Percentiles rank a stretch among this genome's conserved stretches.
phyloP scores from a whole-genome alignment of 805 yeast genomes.

The Saturnispora bothae region DNA sequence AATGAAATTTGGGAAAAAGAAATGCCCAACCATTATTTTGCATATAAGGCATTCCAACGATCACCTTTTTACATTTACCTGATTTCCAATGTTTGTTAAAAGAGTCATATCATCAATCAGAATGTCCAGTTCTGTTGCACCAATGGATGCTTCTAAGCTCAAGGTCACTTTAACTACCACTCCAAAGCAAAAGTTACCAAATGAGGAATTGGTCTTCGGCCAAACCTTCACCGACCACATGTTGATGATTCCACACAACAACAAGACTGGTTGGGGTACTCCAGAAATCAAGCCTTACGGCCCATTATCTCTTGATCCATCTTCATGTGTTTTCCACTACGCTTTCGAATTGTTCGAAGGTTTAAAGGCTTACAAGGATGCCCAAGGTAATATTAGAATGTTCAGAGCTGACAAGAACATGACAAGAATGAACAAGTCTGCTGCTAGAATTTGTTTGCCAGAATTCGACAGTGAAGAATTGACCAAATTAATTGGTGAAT shows the following conservation, averaged over 20 bases:
- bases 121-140: constrained; percentile 14
- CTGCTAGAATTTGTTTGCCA: constrained; percentile 83
- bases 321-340: constrained; percentile 85
- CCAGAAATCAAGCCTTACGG: constrained; percentile 86
- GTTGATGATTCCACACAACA: constrained; percentile 78
- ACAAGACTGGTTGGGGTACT: constrained; percentile 70
- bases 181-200: constrained; percentile 48
- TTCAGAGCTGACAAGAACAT: constrained; percentile 91
- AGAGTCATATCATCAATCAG: constrained; percentile 2
- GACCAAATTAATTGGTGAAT: constrained; percentile 63
- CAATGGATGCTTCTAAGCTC: constrained; percentile 46
- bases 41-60: neutral
- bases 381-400: constrained; percentile 58
- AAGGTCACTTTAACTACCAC: constrained; percentile 33
- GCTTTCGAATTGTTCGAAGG: constrained; percentile 96
- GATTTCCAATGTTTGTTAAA: constrained; percentile 1
- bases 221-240: constrained; percentile 79
- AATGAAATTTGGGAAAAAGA: neutral
- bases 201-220: constrained; percentile 60
- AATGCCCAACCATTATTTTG: neutral
- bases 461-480: constrained; percentile 72
- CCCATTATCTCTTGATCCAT: constrained; percentile 68
- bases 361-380: constrained; percentile 75
- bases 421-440: constrained; percentile 82
- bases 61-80: neutral